Evolutionary conservation across 495 filamentous ascomycete species (phyloP).

Genomic region (Aspergillus coremiiformis): DNA sequence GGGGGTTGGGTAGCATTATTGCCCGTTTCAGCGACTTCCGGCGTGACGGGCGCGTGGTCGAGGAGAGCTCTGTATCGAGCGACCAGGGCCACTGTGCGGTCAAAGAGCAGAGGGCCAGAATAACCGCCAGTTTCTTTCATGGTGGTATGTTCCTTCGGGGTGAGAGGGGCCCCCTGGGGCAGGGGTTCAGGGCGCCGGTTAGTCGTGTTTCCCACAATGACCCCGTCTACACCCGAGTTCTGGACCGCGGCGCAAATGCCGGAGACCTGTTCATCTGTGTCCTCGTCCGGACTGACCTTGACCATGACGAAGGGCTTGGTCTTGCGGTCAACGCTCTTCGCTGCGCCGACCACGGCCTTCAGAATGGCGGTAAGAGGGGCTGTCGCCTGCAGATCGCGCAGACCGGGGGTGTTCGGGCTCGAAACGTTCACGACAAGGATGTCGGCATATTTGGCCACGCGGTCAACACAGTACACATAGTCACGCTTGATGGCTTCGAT

Average conservation of each 20-base stretch:
- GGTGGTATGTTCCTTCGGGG: constrained; percentile 55
- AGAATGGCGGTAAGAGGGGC: constrained; percentile 76
- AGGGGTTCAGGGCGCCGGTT: constrained; percentile 66
- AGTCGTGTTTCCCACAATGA: constrained; percentile 98
- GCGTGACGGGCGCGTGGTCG: constrained; percentile 39
- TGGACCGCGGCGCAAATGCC: constrained; percentile 85
- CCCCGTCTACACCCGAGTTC: constrained; percentile 78
- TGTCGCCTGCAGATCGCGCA: constrained; percentile 73
- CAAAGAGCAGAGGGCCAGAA: constrained; percentile 82
- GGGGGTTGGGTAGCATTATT: constrained; percentile 17
- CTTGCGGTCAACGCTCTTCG: constrained; percentile 55
- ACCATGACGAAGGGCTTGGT: constrained; percentile 85
- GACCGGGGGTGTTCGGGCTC: constrained; percentile 88
- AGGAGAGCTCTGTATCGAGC: constrained; percentile 68
- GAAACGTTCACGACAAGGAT: constrained; percentile 96
- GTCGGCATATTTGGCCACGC: constrained; percentile 78
- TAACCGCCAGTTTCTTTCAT: constrained; percentile 78
- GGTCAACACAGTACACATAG: constrained; percentile 79
- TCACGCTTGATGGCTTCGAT: constrained; percentile 75
- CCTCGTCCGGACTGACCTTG: constrained; percentile 94
- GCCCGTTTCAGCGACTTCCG: constrained; percentile 10
- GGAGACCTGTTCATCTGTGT: constrained; percentile 67
- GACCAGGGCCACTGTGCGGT: constrained; percentile 66
- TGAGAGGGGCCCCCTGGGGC: constrained; percentile 54
- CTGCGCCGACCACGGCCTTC: constrained; percentile 72